Evolutionary conservation across 768 basidiomycete species (phyloP).

Genomic region (Glaciozyma antarctica): DNA sequence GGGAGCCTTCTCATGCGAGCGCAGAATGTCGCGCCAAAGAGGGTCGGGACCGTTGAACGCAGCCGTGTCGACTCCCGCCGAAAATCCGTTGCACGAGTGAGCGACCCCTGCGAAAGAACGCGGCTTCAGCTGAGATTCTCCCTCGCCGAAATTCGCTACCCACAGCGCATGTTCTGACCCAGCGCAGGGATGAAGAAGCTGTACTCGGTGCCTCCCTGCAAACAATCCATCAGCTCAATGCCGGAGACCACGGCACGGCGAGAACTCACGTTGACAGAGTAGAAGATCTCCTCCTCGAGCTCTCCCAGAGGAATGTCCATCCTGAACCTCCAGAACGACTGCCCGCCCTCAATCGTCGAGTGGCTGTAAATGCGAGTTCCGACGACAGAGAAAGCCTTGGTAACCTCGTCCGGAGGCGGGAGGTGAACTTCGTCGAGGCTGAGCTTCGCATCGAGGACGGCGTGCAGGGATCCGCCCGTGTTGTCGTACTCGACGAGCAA

Average conservation of each 20-base stretch:
- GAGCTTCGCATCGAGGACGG: not conserved
- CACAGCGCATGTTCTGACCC: constrained; percentile 71
- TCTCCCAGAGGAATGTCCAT: constrained; percentile 65
- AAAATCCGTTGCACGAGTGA: constrained; percentile 76
- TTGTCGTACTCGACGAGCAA: constrained; percentile 69
- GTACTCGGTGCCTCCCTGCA: constrained; percentile 45
- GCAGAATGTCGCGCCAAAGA: constrained; percentile 83
- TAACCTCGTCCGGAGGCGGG: constrained; percentile 13
- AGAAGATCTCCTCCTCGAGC: constrained; percentile 65
- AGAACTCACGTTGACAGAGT: constrained; percentile 71
- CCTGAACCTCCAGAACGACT: constrained; percentile 89
- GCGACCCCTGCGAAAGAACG: constrained; percentile 48
- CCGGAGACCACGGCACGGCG: not conserved
- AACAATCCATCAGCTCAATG: not conserved
- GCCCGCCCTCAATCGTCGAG: constrained; percentile 50
- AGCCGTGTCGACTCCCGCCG: constrained; percentile 69
- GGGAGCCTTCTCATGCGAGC: constrained; percentile 65
- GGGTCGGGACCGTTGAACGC: constrained; percentile 34
- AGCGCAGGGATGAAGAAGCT: constrained; percentile 74
- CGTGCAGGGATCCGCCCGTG: constrained; percentile 38
- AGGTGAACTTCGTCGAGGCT: too few relatives aligned
- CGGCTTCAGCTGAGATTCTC: too few relatives aligned
- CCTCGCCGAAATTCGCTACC: not conserved
- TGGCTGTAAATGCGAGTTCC: constrained; percentile 35
- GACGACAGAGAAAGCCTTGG: constrained; percentile 9